Percentiles rank a stretch among this genome's conserved stretches.
phyloP scores from a whole-genome alignment of 257 asterid genomes.

The Solanum chiquidenum region DNA sequence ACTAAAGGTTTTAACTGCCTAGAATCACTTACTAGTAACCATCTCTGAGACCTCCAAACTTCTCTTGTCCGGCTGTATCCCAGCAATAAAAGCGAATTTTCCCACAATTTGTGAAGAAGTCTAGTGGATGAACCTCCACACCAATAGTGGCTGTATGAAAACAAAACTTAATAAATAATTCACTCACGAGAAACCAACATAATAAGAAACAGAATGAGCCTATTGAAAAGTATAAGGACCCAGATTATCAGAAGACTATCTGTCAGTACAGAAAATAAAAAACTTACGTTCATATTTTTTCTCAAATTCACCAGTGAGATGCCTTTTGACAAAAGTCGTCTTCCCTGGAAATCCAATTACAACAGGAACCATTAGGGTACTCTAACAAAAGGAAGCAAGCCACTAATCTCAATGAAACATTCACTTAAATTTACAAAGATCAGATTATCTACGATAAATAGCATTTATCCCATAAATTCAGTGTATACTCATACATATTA shows the following conservation, averaged over 20 bases:
- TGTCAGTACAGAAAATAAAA: neutral
- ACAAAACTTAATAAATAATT: neutral
- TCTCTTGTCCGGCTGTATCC: conserved; percentile 83
- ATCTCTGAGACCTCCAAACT: conserved; percentile 74
- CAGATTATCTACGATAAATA: too few relatives aligned
- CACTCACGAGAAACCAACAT: neutral
- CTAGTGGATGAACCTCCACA: conserved; percentile 77
- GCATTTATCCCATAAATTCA: neutral
- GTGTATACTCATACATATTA: neutral
- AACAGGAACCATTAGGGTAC: conserved; percentile 5
- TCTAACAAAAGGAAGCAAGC: conserved; percentile 12
- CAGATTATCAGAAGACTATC: neutral
- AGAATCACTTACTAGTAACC: conserved; percentile 63
- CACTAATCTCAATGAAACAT: neutral
- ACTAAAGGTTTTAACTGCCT: neutral
- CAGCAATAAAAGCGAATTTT: conserved; percentile 68
- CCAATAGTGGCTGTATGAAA: conserved; percentile 60
- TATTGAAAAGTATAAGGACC: neutral
- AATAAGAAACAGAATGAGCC: neutral
- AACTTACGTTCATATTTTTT: conserved; percentile 77
- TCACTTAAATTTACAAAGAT: neutral
- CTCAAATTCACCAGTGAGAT: conserved; percentile 85
- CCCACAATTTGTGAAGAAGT: conserved; percentile 73
- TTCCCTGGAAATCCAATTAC: conserved; percentile 36
- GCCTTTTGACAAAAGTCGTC: conserved; percentile 82